These are phyloP conservation scores for Aspergillus pseudotamarii DNA, from an alignment of 2,329 filamentous ascomycete species.

Conservation along the genomic window DNA sequence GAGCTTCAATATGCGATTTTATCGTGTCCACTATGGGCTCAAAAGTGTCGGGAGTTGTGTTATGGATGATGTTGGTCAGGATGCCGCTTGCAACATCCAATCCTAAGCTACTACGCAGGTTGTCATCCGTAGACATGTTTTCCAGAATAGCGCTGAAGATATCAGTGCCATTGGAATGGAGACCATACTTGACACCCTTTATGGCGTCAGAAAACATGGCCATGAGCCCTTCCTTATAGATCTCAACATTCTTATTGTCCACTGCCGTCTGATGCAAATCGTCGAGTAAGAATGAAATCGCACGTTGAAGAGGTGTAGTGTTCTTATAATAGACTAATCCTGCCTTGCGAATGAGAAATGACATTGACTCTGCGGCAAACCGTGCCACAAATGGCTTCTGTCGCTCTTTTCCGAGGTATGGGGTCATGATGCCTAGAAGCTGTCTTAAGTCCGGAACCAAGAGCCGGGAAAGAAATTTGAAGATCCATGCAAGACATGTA, in stretches of 20 bases:
- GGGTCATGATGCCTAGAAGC: conserved; percentile 79
- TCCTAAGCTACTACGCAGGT: conserved; percentile 30
- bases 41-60: conserved; percentile 75
- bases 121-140: conserved; percentile 32
- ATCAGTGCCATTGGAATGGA: conserved; percentile 60
- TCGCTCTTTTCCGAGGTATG: conserved; percentile 78
- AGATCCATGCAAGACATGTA: conserved; percentile 87
- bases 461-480: conserved; percentile 92
- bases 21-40: conserved; percentile 66
- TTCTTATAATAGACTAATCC: conserved; percentile 77
- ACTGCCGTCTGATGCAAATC: conserved; percentile 58
- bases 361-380: conserved; percentile 93
- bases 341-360: conserved; percentile 89
- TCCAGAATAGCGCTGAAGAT: conserved; percentile 56
- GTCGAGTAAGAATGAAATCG: conserved; percentile 72
- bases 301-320: conserved; percentile 64
- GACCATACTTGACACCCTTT: conserved; percentile 60
- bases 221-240: conserved; percentile 89
- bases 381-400: conserved; percentile 86
- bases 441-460: conserved; percentile 83
- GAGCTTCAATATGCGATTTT: conserved; percentile 50
- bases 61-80: conserved; percentile 79
- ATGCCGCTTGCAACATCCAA: conserved; percentile 74
- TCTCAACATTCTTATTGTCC: conserved; percentile 40
- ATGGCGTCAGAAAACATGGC: conserved; percentile 84